Conservation (phyloP, 768 basidiomycete species). For the Russula compacta region DNA sequence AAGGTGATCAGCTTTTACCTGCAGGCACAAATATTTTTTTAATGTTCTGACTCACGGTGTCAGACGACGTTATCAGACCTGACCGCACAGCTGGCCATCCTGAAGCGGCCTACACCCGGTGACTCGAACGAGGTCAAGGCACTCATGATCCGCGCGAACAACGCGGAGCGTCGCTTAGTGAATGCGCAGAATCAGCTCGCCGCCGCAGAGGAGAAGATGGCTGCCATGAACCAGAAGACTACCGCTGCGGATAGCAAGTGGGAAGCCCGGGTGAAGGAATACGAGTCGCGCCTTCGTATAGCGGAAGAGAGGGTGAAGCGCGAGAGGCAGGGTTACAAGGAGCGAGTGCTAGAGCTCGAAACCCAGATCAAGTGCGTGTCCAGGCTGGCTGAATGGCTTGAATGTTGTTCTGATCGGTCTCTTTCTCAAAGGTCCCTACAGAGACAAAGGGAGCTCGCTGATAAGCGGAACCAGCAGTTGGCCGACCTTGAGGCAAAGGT, state of each 20-base stretch:
- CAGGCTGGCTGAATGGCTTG: background rate
- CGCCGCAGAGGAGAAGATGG: conserved; percentile 77
- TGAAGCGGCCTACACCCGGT: conserved; percentile 49
- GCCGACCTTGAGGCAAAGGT: conserved; percentile 35
- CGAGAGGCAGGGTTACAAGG: conserved; percentile 90
- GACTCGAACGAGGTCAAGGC: conserved; percentile 65
- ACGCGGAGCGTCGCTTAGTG: conserved; percentile 82
- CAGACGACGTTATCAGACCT: conserved; percentile 72
- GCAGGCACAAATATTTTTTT: background rate
- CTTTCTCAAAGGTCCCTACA: conserved; percentile 50
- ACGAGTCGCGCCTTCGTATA: conserved; percentile 67
- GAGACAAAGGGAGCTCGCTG: conserved; percentile 69
- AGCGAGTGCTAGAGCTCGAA: conserved; percentile 66
- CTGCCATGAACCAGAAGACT: conserved; percentile 62
- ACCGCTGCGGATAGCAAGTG: conserved; percentile 74
- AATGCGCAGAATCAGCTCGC: conserved; percentile 79
- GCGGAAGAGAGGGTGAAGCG: conserved; percentile 91
- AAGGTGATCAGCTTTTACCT: conserved; percentile 43
- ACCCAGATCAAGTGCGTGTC: conserved; percentile 52
- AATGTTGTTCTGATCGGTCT: background rate
- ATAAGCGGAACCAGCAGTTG: conserved; percentile 58
- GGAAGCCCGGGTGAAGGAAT: conserved; percentile 93
- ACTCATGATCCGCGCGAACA: conserved; percentile 62
- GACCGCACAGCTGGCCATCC: conserved; percentile 51
- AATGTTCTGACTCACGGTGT: background rate